phyloP scores from a whole-genome alignment of 306 rosid genomes.

The Casuarina equisetifolia region DNA sequence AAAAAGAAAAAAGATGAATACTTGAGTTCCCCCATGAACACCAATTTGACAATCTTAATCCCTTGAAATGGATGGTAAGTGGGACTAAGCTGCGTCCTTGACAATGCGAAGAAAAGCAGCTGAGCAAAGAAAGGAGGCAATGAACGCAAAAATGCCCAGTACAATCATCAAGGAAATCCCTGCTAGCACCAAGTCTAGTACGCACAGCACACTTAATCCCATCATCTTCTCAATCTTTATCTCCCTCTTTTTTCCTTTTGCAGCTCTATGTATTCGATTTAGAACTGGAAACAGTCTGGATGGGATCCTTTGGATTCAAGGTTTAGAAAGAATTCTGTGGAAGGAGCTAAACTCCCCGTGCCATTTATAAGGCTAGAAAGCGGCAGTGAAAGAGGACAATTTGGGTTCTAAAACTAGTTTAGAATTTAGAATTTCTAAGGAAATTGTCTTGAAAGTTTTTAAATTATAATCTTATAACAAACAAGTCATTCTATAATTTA shows the following conservation, averaged over 20 bases:
- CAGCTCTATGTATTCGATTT: background rate
- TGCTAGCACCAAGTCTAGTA: constrained; percentile 72
- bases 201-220: constrained; percentile 51
- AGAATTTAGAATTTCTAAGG: too few relatives aligned
- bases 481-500: too few relatives aligned
- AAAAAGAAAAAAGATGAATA: background rate
- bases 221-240: constrained; percentile 18
- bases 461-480: too few relatives aligned
- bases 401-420: too few relatives aligned
- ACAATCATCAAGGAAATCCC: constrained; percentile 64
- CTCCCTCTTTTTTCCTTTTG: background rate
- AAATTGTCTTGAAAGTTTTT: too few relatives aligned
- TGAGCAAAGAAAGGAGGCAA: constrained; percentile 65
- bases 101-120: constrained; percentile 65
- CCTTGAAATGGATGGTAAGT: background rate
- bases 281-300: background rate
- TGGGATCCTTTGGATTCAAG: background rate
- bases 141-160: constrained; percentile 52
- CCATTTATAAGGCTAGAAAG: background rate
- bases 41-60: background rate
- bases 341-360: background rate
- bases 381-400: background rate
- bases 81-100: constrained; percentile 43
- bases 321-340: background rate
- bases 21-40: background rate